Evolutionary conservation across 2,329 filamentous ascomycete genomes (phyloP).

Genomic region (Diaporthe aspalathi): DNA sequence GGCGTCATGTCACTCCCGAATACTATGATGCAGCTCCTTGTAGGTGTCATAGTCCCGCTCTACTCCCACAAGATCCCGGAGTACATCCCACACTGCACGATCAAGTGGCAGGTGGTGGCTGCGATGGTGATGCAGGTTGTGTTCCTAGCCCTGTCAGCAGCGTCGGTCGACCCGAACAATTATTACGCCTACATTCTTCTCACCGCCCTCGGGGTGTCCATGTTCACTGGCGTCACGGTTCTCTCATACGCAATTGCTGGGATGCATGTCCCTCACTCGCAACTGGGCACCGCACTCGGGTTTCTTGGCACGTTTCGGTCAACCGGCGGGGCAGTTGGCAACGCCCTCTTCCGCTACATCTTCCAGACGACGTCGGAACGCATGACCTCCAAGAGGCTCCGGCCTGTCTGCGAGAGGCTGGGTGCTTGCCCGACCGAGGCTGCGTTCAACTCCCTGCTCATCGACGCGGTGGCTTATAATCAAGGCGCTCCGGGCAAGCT

Average conservation of each 20-base stretch:
- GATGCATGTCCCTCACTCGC: conserved; percentile 30
- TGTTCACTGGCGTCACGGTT: conserved; percentile 26
- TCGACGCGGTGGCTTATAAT: conserved; percentile 22
- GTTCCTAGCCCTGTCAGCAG: conserved; percentile 24
- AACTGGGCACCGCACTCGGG: conserved; percentile 24
- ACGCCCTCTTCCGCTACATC: conserved; percentile 18
- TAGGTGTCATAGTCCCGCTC: not conserved
- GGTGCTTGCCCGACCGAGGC: conserved; percentile 4
- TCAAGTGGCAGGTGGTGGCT: conserved; percentile 29
- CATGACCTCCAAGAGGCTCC: not conserved
- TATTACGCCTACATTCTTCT: conserved; percentile 29
- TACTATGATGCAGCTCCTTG: conserved; percentile 1
- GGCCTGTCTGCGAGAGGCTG: conserved; percentile 7
- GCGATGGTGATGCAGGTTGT: conserved; percentile 27
- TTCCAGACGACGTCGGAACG: conserved; percentile 6
- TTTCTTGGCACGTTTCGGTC: conserved; percentile 27
- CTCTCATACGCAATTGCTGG: conserved; percentile 31
- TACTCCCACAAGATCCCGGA: conserved; percentile 16
- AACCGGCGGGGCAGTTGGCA: conserved; percentile 21
- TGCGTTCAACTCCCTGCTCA: conserved; percentile 11
- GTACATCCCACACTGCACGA: conserved; percentile 23
- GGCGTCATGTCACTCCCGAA: conserved; percentile 25
- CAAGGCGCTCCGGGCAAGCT: conserved; percentile 7
- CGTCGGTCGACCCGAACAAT: conserved; percentile 27
- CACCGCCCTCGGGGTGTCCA: conserved; percentile 16